Evolutionary conservation across 805 yeast genomes (phyloP), one percentile per base, ranked within the genome.

Genomic region (Candida sakaeoensis): DNA sequence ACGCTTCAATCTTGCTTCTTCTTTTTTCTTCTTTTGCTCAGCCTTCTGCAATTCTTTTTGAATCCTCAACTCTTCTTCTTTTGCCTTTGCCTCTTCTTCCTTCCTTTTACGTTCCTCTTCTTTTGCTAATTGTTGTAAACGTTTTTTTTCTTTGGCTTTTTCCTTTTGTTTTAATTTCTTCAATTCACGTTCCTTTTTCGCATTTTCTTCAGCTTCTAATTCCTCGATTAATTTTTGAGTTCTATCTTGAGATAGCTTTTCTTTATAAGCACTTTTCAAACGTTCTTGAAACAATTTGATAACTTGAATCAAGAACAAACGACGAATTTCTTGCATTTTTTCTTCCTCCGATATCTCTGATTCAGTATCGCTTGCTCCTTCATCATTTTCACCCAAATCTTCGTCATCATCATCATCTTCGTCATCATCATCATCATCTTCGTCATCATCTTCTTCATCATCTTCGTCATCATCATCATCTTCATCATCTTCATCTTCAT

Each of bases 231-330:
- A 68, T 43, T 73, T 75, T 42, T 72, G 65, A 8, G 83, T 74
- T 42, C 82, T 72, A 50, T 85, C 93, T 44, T 83, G 87, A 9
- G 95, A 90, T 35, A 84, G 77, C 47, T 79, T 83, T 51, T 83
- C 90, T 45, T 85, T 84, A 54, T 82, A 89, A 0, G 95, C 86
- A 22, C 74, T 77, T 52, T 85, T 69, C 23, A 90, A 75, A 33
- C 88, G 74, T 48, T 78, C 80, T 52, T 85, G 86, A 50, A 90
- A 74, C 55, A 87, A 70, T 39, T 86, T 79, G 4, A 93, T 82
- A 1, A 90, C 85, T 41, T 88, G 84, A 39, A 85, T 71, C 51
- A 86, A 88, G 45, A 90, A 74, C 70, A 87, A 74, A 18, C 84
- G 79, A 27, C 90, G 82, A 9, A 91, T 82, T 60, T 89, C 95